Percentiles rank a stretch among this genome's conserved stretches.
Conservation (phyloP, 2,329 filamentous ascomycete species). For the Exophiala sp. region DNA sequence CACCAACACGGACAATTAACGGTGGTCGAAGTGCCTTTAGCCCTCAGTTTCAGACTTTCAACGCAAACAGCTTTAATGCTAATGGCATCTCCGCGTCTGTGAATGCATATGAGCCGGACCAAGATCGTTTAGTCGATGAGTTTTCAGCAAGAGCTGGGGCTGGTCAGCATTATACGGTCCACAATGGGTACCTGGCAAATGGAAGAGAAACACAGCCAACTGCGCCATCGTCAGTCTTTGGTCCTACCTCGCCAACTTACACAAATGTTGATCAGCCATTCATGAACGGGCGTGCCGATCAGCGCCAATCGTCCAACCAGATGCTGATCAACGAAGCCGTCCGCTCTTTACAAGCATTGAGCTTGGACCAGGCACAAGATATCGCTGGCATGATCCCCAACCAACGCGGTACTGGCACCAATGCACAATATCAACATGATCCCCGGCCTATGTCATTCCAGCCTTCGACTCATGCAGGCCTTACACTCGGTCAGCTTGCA, state of each 20-base stretch:
- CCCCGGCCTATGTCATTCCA: neutral
- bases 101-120: conserved; percentile 1
- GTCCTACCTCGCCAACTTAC: neutral
- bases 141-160: neutral
- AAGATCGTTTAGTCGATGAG: neutral
- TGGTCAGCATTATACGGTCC: neutral
- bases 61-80: conserved; percentile 5
- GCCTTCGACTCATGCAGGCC: conserved; percentile 18
- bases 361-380: conserved; percentile 8
- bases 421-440: conserved; percentile 10
- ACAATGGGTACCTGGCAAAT: neutral
- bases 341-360: conserved; percentile 9
- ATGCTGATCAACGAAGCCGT: conserved; percentile 8
- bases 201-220: neutral
- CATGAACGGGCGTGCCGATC: conserved; percentile 4
- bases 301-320: neutral
- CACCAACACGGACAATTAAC: conserved; percentile 6
- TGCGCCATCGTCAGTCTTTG: neutral
- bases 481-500: conserved; percentile 30
- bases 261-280: neutral
- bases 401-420: conserved; percentile 4
- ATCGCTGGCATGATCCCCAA: conserved; percentile 3
- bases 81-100: conserved; percentile 11
- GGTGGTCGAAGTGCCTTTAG: conserved; percentile 6
- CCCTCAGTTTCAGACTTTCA: conserved; percentile 8